Conservation (phyloP, 371 early-diverging fungal genomes). For the Pancytospora epiphaga region DNA sequence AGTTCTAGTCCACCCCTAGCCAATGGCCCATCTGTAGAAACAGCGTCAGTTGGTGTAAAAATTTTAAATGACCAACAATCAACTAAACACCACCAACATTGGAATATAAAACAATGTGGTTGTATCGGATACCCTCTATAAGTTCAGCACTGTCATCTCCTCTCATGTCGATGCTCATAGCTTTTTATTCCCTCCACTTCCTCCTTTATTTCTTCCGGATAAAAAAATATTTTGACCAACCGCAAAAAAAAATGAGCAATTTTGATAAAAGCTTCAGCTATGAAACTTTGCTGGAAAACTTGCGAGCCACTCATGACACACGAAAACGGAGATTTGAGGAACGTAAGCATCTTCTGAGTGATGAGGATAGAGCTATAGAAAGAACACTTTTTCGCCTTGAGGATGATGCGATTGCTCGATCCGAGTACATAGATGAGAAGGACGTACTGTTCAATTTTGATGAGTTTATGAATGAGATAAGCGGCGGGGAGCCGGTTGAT, state of each 20-base stretch:
- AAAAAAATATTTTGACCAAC: conserved; percentile 12
- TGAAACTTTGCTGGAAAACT: conserved; percentile 26
- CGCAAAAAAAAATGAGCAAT: conserved; percentile 12
- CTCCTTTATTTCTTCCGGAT: background rate
- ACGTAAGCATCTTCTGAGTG: conserved; percentile 4
- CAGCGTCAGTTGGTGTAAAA: too few species aligned
- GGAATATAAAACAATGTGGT: too few species aligned
- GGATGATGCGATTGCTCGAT: conserved; percentile 12
- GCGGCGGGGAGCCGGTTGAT: conserved; percentile 32
- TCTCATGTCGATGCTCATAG: background rate
- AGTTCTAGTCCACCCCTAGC: too few species aligned
- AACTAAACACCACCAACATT: too few species aligned
- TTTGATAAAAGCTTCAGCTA: conserved; percentile 18
- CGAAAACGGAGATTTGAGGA: conserved; percentile 31
- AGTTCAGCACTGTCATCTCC: background rate
- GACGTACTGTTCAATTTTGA: conserved; percentile 30
- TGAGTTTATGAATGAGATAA: conserved; percentile 44
- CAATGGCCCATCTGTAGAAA: too few species aligned
- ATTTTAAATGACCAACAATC: too few species aligned
- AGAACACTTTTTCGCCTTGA: conserved; percentile 18
- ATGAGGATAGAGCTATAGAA: background rate
- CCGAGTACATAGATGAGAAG: background rate
- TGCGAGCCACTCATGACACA: conserved; percentile 19
- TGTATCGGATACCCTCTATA: background rate
- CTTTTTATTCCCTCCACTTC: background rate